phyloP scores from a whole-genome alignment of 257 asterid species.

The Solanum virginianum region DNA sequence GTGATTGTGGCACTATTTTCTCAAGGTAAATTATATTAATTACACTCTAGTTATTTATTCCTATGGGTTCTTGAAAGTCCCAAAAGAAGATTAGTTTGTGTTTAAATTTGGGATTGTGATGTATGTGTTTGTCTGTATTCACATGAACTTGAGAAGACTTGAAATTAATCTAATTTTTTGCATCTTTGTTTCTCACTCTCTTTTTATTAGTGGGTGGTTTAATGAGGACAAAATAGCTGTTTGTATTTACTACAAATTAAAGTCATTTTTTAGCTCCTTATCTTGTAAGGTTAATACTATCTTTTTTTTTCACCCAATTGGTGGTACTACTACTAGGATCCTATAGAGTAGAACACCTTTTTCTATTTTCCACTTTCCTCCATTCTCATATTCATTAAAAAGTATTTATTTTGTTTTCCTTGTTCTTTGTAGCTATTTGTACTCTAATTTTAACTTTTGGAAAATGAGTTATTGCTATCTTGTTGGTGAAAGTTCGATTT shows the following conservation, averaged over 20 bases:
- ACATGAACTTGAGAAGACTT: neutral
- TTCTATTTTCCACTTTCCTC: neutral
- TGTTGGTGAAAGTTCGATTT: too few relatives aligned
- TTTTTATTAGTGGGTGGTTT: neutral
- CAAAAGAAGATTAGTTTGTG: neutral
- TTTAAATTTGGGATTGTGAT: neutral
- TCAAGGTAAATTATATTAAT: constrained; percentile 35
- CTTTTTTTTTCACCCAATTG: neutral
- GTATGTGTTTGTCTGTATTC: constrained; percentile 4
- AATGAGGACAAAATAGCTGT: neutral
- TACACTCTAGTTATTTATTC: neutral
- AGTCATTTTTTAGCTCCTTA: neutral
- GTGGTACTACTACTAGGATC: neutral
- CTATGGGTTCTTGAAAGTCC: neutral
- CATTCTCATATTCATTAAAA: neutral
- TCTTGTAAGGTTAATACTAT: neutral
- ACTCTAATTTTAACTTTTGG: too few relatives aligned
- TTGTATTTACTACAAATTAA: neutral
- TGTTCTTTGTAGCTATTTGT: neutral
- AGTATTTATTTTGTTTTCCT: neutral
- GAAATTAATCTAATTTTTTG: neutral
- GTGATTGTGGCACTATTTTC: constrained; percentile 84
- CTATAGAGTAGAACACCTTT: neutral
- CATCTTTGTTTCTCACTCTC: neutral
- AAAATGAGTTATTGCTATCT: too few relatives aligned